phyloP scores from a whole-genome alignment of 2,329 filamentous ascomycete species.

The Meredithiella fracta region DNA sequence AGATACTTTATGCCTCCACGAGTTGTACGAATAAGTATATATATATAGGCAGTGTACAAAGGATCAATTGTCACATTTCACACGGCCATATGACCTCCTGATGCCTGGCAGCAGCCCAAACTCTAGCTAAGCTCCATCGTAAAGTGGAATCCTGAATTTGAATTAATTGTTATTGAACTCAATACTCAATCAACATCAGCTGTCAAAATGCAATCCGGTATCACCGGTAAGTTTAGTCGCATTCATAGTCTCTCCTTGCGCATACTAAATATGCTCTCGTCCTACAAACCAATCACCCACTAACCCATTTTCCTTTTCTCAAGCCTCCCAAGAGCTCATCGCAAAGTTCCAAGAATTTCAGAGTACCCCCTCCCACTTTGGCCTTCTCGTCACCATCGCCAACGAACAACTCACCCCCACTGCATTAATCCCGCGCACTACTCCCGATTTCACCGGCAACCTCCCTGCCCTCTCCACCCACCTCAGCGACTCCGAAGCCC shows the following conservation, averaged over 20 bases:
- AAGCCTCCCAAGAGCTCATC: conserved; percentile 64
- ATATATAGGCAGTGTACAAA: conserved; percentile 3
- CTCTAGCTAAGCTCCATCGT: background rate
- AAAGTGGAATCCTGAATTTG: background rate
- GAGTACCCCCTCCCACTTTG: conserved; percentile 44
- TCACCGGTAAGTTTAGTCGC: conserved; percentile 39
- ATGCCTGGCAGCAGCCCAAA: background rate
- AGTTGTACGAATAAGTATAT: background rate
- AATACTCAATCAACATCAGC: background rate
- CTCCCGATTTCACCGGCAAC: conserved; percentile 45
- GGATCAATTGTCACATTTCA: background rate
- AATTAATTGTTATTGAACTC: no score
- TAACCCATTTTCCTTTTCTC: background rate
- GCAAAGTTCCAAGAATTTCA: conserved; percentile 56
- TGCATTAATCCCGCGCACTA: conserved; percentile 34
- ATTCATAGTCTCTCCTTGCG: background rate
- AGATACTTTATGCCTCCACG: background rate
- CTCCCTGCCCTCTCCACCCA: conserved; percentile 44
- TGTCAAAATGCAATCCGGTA: conserved; percentile 56
- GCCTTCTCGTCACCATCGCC: conserved; percentile 53
- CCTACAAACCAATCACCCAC: background rate
- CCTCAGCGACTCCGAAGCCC: conserved; percentile 48
- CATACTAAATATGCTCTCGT: background rate
- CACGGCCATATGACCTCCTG: conserved; percentile 8
- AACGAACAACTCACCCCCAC: conserved; percentile 51